phyloP scores from a whole-genome alignment of 345 rosid genomes.

The Zanthoxylum bungeanum region DNA sequence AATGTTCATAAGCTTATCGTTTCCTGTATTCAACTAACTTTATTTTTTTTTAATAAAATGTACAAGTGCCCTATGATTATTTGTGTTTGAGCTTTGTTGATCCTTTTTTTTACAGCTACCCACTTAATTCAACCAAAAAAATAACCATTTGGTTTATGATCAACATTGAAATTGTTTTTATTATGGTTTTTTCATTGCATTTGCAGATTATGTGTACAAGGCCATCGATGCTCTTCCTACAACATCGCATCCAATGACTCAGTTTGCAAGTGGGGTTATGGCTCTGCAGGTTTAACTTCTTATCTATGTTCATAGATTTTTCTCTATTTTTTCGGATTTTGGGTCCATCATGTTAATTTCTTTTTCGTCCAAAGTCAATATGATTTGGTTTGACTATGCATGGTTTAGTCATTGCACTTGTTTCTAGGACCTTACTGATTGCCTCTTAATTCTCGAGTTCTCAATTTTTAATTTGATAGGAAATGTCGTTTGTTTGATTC shows the following conservation, averaged over 20 bases:
- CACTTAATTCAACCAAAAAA: background rate
- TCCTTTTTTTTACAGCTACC: background rate
- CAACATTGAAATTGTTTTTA: slow-evolving; percentile 2
- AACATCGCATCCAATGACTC: slow-evolving; percentile 98
- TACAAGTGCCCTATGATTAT: background rate
- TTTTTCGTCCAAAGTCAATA: background rate
- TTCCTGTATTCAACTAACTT: background rate
- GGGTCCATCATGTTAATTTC: slow-evolving; percentile 1
- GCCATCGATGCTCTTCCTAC: slow-evolving; percentile 88
- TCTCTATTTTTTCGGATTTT: background rate
- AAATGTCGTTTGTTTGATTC: background rate
- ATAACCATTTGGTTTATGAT: slow-evolving; percentile 1
- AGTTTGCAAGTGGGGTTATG: slow-evolving; percentile 96
- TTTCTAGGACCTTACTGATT: background rate
- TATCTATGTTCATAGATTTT: background rate
- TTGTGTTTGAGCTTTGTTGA: background rate
- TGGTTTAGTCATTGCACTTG: background rate
- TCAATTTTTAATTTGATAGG: background rate
- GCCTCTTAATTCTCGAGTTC: background rate
- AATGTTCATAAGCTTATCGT: background rate
- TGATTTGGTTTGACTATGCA: background rate
- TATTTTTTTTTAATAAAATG: background rate
- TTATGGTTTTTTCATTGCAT: background rate
- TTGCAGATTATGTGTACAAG: slow-evolving; percentile 83
- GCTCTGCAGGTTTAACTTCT: slow-evolving; percentile 78